Evolutionary conservation across 2,329 filamentous ascomycete genomes (phyloP).

Genomic region (Aureobasidium sp.): DNA sequence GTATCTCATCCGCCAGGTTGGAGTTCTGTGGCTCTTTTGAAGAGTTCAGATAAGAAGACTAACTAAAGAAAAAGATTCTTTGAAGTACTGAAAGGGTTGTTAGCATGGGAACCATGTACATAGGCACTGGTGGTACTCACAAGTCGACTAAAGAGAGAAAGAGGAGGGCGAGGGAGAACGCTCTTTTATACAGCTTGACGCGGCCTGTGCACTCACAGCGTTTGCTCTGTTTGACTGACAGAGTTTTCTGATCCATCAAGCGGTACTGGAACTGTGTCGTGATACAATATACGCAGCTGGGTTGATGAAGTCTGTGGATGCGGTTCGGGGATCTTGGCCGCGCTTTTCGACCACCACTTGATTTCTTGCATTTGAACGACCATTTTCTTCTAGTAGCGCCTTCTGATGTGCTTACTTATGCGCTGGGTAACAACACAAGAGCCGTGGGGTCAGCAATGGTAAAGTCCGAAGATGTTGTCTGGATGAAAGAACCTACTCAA

Average conservation of each 20-base stretch:
- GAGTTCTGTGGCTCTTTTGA: conserved; percentile 86
- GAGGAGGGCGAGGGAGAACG: conserved; percentile 15
- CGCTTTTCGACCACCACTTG: not conserved
- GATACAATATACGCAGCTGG: not conserved
- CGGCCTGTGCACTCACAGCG: not conserved
- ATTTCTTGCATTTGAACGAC: not conserved
- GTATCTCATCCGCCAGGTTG: conserved; percentile 86
- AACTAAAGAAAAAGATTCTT: conserved; percentile 96
- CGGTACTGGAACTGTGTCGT: not conserved
- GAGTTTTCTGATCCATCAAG: not conserved
- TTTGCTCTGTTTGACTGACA: conserved; percentile 9
- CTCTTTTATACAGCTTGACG: conserved; percentile 1
- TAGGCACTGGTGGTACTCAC: too few relatives aligned
- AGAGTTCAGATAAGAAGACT: conserved; percentile 86
- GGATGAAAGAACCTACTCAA: too few relatives aligned
- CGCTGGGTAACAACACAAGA: not conserved
- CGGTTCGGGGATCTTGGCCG: not conserved
- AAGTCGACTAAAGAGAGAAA: conserved; percentile 19
- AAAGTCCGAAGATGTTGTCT: not conserved
- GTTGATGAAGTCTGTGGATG: not conserved
- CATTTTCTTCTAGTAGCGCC: not conserved
- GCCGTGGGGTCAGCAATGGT: not conserved
- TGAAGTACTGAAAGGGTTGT: not conserved
- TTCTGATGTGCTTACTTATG: not conserved
- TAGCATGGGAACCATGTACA: not conserved